A percentile compares a stretch with the other conserved stretches of the same genome.
Evolutionary conservation across 768 basidiomycete species (phyloP).

Genomic region (Boletus edulis): DNA sequence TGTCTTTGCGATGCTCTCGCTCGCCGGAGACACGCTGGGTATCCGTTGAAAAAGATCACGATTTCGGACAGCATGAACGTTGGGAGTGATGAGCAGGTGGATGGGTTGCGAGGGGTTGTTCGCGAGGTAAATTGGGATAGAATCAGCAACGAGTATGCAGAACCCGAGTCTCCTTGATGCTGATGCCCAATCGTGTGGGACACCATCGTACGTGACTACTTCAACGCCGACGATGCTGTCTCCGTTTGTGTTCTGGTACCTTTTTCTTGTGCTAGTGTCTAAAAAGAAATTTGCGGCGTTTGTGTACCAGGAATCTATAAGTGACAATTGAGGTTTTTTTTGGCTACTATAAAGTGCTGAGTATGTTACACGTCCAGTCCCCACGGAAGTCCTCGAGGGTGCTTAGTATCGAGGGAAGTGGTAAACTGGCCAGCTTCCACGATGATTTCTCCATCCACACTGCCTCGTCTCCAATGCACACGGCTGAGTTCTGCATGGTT

Average conservation of each 20-base stretch:
- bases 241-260: too few relatives aligned
- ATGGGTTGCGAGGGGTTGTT: not conserved
- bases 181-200: not conserved
- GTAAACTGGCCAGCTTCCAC: not conserved
- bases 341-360: too few relatives aligned
- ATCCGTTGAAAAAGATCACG: not conserved
- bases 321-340: too few relatives aligned
- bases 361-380: too few relatives aligned
- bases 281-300: too few relatives aligned
- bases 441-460: slow-evolving; percentile 4
- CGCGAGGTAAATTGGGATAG: not conserved
- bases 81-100: not conserved
- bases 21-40: not conserved
- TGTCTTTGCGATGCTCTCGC: not conserved
- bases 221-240: not conserved
- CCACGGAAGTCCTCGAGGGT: not conserved
- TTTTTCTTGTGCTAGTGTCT: too few relatives aligned
- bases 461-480: slow-evolving; percentile 10
- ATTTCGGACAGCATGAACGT: not conserved
- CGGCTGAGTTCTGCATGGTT: slow-evolving; percentile 46
- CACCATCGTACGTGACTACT: not conserved
- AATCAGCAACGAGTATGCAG: not conserved
- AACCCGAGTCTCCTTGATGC: not conserved
- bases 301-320: too few relatives aligned
- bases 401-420: not conserved